Evolutionary conservation across 1,284 basidiomycete genomes (phyloP).

Genomic region (Ceratobasidium sp.): DNA sequence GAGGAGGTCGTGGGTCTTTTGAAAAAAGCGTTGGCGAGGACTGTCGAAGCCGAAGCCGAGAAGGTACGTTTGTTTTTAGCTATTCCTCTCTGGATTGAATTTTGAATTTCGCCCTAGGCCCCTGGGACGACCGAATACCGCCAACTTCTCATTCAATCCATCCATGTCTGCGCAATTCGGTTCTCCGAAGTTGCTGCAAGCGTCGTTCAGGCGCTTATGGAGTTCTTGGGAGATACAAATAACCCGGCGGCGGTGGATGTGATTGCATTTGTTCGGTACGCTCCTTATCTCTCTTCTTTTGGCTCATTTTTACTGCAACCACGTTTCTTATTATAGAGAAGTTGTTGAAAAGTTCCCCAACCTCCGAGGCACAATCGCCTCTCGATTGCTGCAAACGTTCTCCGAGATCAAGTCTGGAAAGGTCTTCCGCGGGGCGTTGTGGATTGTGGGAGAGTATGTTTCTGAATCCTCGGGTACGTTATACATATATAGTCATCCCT

Average conservation of each 20-base stretch:
- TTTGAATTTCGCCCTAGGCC: not conserved
- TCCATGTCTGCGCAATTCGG: constrained; percentile 96
- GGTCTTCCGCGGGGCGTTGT: constrained; percentile 95
- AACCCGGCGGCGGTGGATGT: constrained; percentile 97
- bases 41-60: constrained; percentile 87
- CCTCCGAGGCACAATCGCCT: constrained; percentile 86
- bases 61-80: constrained; percentile 65
- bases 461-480: constrained; percentile 63
- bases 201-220: constrained; percentile 97
- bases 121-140: constrained; percentile 76
- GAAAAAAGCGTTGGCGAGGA: constrained; percentile 97
- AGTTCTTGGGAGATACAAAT: constrained; percentile 96
- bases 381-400: constrained; percentile 88
- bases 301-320: constrained; percentile 16
- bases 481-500: constrained; percentile 7
- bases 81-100: not conserved
- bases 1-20: constrained; percentile 97
- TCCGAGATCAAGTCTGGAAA: constrained; percentile 96
- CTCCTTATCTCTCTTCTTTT: constrained; percentile 3
- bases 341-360: constrained; percentile 98
- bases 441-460: constrained; percentile 98
- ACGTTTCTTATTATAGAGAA: constrained; percentile 66
- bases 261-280: constrained; percentile 90
- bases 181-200: constrained; percentile 98
- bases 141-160: constrained; percentile 96